phyloP scores from a whole-genome alignment of 148 eudicot species.

The Heliosperma pusillum region DNA sequence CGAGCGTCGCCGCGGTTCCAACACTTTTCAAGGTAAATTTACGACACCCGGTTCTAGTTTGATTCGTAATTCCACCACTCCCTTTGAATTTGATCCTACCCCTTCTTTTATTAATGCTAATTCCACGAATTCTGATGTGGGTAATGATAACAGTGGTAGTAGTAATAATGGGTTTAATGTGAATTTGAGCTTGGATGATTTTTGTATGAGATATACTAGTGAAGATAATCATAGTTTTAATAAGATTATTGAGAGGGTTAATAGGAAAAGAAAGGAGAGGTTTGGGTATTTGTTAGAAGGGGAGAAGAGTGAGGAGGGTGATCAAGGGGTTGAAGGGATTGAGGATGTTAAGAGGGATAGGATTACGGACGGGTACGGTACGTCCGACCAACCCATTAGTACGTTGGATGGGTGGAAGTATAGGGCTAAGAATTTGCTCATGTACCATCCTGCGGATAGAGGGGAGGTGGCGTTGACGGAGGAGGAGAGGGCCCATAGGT shows the following conservation, averaged over 20 bases:
- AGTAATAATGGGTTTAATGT: constrained; percentile 35
- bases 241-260: constrained; percentile 65
- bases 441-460: constrained; percentile 86
- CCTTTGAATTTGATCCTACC: constrained; percentile 46
- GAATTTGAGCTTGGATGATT: constrained; percentile 55
- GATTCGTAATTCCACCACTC: constrained; percentile 45
- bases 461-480: constrained; percentile 72
- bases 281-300: constrained; percentile 69
- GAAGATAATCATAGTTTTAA: constrained; percentile 88
- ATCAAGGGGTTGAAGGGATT: constrained; percentile 25
- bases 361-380: constrained; percentile 89
- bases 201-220: constrained; percentile 78
- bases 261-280: constrained; percentile 77
- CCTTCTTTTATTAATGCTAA: constrained; percentile 31
- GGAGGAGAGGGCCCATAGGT: constrained; percentile 59
- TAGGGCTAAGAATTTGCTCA: constrained; percentile 73
- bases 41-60: constrained; percentile 72
- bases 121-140: constrained; percentile 2
- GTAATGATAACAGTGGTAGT: constrained; percentile 4
- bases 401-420: constrained; percentile 81
- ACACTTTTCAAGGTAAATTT: constrained; percentile 32
- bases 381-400: constrained; percentile 70
- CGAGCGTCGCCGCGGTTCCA: constrained; percentile 50
- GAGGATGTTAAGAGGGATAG: constrained; percentile 68
- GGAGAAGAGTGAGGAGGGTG: constrained; percentile 46